Conservation (phyloP, 345 rosid genomes). For the Sisymbrium altissimum region DNA sequence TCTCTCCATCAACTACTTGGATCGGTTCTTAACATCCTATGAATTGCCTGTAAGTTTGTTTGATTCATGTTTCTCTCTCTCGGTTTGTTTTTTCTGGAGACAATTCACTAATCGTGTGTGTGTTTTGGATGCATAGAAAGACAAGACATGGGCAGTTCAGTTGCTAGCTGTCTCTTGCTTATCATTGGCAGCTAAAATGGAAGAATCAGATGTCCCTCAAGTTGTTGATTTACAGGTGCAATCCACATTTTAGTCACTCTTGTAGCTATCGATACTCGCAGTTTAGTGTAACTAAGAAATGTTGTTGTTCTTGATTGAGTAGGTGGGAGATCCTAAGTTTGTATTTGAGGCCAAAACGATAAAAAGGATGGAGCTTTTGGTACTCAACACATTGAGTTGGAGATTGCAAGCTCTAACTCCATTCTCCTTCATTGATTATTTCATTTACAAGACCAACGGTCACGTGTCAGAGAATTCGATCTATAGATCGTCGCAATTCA, state of each 20-base stretch:
- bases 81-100: not conserved
- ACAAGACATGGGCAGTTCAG: constrained; percentile 61
- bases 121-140: constrained; percentile 39
- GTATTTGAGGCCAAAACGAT: constrained; percentile 55
- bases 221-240: constrained; percentile 66
- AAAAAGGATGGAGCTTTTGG: constrained; percentile 69
- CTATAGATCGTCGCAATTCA: constrained; percentile 45
- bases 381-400: constrained; percentile 63
- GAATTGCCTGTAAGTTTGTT: constrained; percentile 60
- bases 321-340: constrained; percentile 54
- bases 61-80: not conserved
- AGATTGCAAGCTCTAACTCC: constrained; percentile 57
- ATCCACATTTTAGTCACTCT: constrained; percentile 3
- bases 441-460: constrained; percentile 40
- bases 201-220: constrained; percentile 58
- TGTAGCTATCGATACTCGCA: not conserved
- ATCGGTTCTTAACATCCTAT: constrained; percentile 60
- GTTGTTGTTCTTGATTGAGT: constrained; percentile 7
- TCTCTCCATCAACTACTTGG: constrained; percentile 65
- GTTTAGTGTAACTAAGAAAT: not conserved
- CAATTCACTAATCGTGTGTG: not conserved
- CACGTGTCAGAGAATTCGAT: constrained; percentile 36
- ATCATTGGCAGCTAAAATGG: constrained; percentile 75
- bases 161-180: constrained; percentile 67
- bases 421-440: constrained; percentile 52